Conservation (phyloP, 495 filamentous ascomycete species). For the Peziza echinospora region DNA sequence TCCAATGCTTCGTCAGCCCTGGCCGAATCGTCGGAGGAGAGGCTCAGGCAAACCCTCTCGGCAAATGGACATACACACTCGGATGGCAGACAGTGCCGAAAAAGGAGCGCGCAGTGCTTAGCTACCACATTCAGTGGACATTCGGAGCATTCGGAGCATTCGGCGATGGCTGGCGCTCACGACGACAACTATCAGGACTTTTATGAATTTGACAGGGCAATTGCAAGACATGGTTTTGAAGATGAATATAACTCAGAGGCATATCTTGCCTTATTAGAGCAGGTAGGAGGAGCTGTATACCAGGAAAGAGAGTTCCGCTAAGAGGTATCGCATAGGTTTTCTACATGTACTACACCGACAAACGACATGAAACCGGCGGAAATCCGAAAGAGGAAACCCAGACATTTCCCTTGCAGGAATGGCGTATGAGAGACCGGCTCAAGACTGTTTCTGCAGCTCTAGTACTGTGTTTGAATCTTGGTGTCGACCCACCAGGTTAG, state of each 20-base stretch:
- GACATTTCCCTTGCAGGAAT: slow-evolving; percentile 54
- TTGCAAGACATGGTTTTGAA: slow-evolving; percentile 39
- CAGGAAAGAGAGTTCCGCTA: slow-evolving; percentile 1
- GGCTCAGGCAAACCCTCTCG: slow-evolving; percentile 17
- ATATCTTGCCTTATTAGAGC: slow-evolving; percentile 22
- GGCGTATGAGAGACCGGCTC: slow-evolving; percentile 87
- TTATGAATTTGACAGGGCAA: slow-evolving; percentile 9
- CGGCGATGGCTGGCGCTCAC: slow-evolving; percentile 14
- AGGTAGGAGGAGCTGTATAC: slow-evolving; percentile 24
- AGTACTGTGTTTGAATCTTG: slow-evolving; percentile 87
- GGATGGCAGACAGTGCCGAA: slow-evolving; percentile 14
- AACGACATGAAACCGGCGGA: slow-evolving; percentile 89
- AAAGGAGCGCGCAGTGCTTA: slow-evolving; percentile 8
- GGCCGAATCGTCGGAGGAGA: slow-evolving; percentile 15
- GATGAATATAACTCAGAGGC: slow-evolving; percentile 46
- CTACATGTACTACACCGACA: slow-evolving; percentile 98
- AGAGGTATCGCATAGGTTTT: slow-evolving; percentile 37
- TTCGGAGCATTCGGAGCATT: too few species aligned
- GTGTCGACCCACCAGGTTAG: slow-evolving; percentile 77
- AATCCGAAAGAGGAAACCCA: slow-evolving; percentile 48
- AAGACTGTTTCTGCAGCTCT: slow-evolving; percentile 94
- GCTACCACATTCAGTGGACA: slow-evolving; percentile 9
- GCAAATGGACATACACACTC: slow-evolving; percentile 5
- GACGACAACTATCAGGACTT: slow-evolving; percentile 13
- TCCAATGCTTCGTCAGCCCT: slow-evolving; percentile 12